Evolutionary conservation across 2,329 filamentous ascomycete genomes (phyloP), one percentile per base, ranked within the genome.

Genomic region (Aureobasidium vineae): DNA sequence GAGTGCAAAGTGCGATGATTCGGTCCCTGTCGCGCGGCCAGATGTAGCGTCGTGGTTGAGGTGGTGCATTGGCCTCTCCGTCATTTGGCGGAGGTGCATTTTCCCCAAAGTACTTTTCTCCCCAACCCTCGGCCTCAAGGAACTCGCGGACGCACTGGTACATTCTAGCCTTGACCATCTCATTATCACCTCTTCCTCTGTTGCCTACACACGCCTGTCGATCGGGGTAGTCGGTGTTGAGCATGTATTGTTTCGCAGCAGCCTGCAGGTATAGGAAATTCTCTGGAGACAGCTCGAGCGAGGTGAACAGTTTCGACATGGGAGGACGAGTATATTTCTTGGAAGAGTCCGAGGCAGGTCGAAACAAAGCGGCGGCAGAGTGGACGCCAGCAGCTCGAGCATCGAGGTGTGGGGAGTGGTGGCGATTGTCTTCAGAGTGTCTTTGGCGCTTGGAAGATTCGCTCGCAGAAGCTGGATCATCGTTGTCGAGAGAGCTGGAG

Each of bases 291-390:
- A 86, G 76, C 69, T 84, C 82, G 19, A 86, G 78, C 0, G 83
- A 85, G 33, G 82, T 75, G 70, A 85, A 86, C 43, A 86, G 76
- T 68, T 84, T 85, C 47, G 83, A 84, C 78, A 86, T 85, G 5
- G 84, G 82, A 23, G 84, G 84, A 0, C 84, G 81, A 0, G 83
- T 86, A 70, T 84, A 82, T 70, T 86, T 86, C 72, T 84, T 84
- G 36, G 67, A 68, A 60, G 80, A 79, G 40, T 77, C 77, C 3
- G 79, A 73, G 13, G 75, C 81, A n/a, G 68, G 68, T n/a, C 80
- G 77, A 68, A 82, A 82, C 4, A 82, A 71, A 28, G 66, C 65
- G 13, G 66, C 59, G 16, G 68, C 64, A 70, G 73, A 68, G 78
- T 84, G 82, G 5, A 84, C 77, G 56, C 82, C 83, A 43, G 79